Base-by-base conservation (phyloP, 225 moss, liverwort and hornwort species). In the Polytrichum formosum region DNA sequence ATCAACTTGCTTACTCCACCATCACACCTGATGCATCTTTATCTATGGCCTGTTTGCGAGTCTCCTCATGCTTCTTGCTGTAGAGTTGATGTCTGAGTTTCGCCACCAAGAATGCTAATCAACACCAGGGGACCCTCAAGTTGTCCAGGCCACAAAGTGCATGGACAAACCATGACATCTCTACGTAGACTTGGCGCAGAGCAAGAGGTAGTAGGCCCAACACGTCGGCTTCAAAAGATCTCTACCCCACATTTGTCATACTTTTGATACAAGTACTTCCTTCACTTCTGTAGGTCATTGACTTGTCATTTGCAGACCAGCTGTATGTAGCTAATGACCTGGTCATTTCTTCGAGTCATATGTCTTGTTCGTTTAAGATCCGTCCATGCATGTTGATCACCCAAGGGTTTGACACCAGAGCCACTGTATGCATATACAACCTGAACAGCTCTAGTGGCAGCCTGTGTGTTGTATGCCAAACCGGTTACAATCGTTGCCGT, bases 181-280 rank as follows among this genome's bases (percentile, higher is more conserved):
- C 56, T 67, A 72, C 72, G 69, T 60, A 61, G 60, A 61, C 25
- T 68, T 72, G 72, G 60, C 65, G 65, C 65, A 69, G 76, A 60
- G 66, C 76, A 64, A 69, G 58, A 68, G 72, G 53, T 68, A 46
- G 46, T 46, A 68, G 68, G 72, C 72, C 72, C 80, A 76, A 64
- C 67, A 72, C 70, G 70, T 56, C 63, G 73, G 71, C 72, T 66
- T 69, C 63, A 73, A 66, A 72, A 65, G 61, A 71, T 23, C 61
- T 71, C 31, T 68, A 25, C 61, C 56, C 70, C 68, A 71, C 63
- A 61, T 72, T 74, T 83, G 60, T 74, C 80, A 76, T 83, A 80
- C 67, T 83, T 80, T 73, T 73, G 72, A 66, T 79, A 80, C 22
- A 74, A 65, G 77, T 77, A 76, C 73, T 71, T 74, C 68, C 67